These are phyloP conservation scores for Saccharomycopsis oosterbeekiorum DNA, from an alignment of 805 yeast genomes.

Conservation along the genomic window DNA sequence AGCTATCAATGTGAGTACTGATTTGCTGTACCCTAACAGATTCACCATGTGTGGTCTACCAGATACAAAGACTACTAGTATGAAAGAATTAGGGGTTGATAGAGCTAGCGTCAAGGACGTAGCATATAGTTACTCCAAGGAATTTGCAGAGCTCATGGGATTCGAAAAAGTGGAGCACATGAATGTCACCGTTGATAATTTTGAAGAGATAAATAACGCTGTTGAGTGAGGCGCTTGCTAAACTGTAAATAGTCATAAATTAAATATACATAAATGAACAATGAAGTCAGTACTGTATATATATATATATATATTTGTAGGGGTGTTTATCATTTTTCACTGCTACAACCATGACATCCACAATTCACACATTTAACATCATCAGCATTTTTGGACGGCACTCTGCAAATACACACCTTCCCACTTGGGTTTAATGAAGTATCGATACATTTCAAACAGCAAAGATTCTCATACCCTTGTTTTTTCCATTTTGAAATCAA, in stretches of 20 bases:
- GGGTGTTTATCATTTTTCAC: not conserved
- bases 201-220: not conserved
- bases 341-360: slow-evolving; percentile 17
- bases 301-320: no score
- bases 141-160: slow-evolving; percentile 33
- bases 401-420: slow-evolving; percentile 76
- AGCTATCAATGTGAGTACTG: slow-evolving; percentile 69
- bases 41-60: slow-evolving; percentile 83
- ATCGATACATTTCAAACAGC: slow-evolving; percentile 74
- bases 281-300: not conserved
- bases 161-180: slow-evolving; percentile 27
- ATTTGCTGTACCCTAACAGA: slow-evolving; percentile 56
- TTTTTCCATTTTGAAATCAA: slow-evolving; percentile 80
- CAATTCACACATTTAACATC: slow-evolving; percentile 13
- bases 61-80: slow-evolving; percentile 46
- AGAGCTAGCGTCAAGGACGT: slow-evolving; percentile 28
- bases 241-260: not conserved
- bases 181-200: slow-evolving; percentile 28
- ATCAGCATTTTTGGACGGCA: slow-evolving; percentile 38
- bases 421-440: not conserved
- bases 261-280: no score
- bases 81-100: slow-evolving; percentile 23
- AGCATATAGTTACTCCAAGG: slow-evolving; percentile 34
- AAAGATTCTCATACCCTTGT: slow-evolving; percentile 76
- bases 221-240: not conserved